Evolutionary conservation across 1,284 basidiomycete genomes (phyloP), one percentile per base, ranked within the genome.

Genomic region (Leccinum solheimii): DNA sequence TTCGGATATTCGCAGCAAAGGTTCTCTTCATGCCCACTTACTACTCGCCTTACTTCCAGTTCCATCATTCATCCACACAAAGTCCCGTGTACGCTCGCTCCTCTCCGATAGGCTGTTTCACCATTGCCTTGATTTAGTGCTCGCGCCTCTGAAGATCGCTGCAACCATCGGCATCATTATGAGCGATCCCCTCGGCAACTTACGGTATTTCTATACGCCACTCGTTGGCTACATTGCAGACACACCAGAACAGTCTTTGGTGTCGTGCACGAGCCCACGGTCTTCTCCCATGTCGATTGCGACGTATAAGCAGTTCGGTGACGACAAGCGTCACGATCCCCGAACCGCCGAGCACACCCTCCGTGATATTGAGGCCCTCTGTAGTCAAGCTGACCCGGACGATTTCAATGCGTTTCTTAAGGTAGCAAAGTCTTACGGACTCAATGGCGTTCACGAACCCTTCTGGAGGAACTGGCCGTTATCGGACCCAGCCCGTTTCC

Each of bases 381-480:
- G 27, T 19, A 21, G 10, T 48, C 13, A 16, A 50, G 48, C 16
- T 11, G 4, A 27, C 7, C 45, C 32, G 2, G 23, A 57, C 5
- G 23, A 57, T n/a, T 50, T n/a, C 4, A 5, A 7, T 14, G n/a
- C 32, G 1, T 57, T 57, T 10, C 48, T 38, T 13, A 59, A 50
- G 26, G 58, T 11, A 19, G 45, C 34, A 34, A 13, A 34, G 13
- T 34, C 34, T 13, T 34, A 34, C 13, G 34, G 34, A 34, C 34
- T 34, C 19, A 30, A 59, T 27, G 45, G 58, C 10, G 14, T 59
- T n/a, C 7, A 50, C 19, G 26, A 50, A 16, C 58, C 53, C 3
- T 59, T 55, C 34, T 59, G 58, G 58, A 30, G 3, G 8, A 11
- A 50, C 34, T 59, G 58, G 53, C 43, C 53, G 2, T 32, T 52